Evolutionary conservation across 768 basidiomycete species (phyloP).

Genomic region (Boletus reticulatus): DNA sequence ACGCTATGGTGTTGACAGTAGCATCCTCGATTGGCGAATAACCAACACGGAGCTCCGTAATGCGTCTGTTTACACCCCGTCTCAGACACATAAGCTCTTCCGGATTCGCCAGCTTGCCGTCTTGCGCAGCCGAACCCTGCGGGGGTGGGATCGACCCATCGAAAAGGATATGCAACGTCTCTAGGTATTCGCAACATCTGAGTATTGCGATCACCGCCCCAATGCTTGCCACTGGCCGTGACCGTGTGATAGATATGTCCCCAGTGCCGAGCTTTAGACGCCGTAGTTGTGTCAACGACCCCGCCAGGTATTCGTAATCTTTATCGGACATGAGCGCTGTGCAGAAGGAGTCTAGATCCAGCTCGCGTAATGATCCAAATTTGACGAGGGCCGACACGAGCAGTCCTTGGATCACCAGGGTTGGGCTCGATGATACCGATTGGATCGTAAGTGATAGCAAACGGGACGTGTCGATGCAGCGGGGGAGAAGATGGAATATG

Average conservation of each 20-base stretch:
- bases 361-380: too few species aligned
- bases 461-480: too few species aligned
- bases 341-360: too few species aligned
- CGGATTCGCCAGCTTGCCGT: background rate
- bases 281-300: too few species aligned
- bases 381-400: too few species aligned
- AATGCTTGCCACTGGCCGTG: constrained; percentile 7
- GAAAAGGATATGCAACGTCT: constrained; percentile 18
- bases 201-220: constrained; percentile 14
- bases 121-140: background rate
- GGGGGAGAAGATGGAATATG: too few species aligned
- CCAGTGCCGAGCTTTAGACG: background rate
- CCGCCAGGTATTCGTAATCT: too few species aligned
- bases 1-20: background rate
- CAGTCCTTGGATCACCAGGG: background rate
- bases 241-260: background rate
- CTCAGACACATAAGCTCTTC: background rate
- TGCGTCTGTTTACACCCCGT: constrained; percentile 8
- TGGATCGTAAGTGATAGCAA: too few species aligned
- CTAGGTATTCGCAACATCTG: constrained; percentile 9
- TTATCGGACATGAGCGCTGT: too few species aligned
- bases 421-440: background rate
- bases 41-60: constrained; percentile 15
- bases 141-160: constrained; percentile 9
- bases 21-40: constrained; percentile 15